phyloP scores from a whole-genome alignment of 352 stramenopile genomes.

The Aphanomyces cochlioides region DNA sequence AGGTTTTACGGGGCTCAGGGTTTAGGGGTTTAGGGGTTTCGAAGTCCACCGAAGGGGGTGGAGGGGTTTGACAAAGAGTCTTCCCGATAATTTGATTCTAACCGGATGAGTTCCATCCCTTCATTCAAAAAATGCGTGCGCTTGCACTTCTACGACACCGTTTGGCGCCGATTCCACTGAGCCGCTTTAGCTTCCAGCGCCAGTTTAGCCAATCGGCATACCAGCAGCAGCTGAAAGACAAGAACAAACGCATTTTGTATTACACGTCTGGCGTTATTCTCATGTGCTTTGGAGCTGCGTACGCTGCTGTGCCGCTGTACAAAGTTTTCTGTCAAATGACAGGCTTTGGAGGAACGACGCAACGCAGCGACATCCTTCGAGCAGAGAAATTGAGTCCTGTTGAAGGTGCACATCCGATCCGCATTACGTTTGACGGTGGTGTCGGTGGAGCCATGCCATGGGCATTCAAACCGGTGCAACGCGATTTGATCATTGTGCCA shows the following conservation, averaged over 20 bases:
- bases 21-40: not conserved
- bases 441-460: conserved; percentile 94
- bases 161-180: not conserved
- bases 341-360: conserved; percentile 94
- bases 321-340: conserved; percentile 99
- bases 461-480: conserved; percentile 95
- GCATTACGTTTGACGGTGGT: conserved; percentile 95
- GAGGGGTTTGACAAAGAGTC: too few relatives aligned
- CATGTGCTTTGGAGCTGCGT: conserved; percentile 92
- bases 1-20: not conserved
- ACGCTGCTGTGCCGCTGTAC: conserved; percentile 97
- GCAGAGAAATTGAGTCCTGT: conserved; percentile 87
- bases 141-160: not conserved
- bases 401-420: conserved; percentile 89
- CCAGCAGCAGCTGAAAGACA: conserved; percentile 50
- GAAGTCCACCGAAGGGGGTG: not conserved
- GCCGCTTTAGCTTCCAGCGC: not conserved
- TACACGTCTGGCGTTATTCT: conserved; percentile 93
- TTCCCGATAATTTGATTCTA: too few relatives aligned
- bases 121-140: not conserved
- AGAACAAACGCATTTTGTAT: conserved; percentile 89
- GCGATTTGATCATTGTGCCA: conserved; percentile 90
- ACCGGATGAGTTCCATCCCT: too few relatives aligned
- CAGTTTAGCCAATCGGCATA: not conserved
- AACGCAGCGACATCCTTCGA: conserved; percentile 67